These are phyloP conservation scores for Haplosporangium sp. DNA, from an alignment of 371 early-diverging fungal species.

Conservation along the genomic window DNA sequence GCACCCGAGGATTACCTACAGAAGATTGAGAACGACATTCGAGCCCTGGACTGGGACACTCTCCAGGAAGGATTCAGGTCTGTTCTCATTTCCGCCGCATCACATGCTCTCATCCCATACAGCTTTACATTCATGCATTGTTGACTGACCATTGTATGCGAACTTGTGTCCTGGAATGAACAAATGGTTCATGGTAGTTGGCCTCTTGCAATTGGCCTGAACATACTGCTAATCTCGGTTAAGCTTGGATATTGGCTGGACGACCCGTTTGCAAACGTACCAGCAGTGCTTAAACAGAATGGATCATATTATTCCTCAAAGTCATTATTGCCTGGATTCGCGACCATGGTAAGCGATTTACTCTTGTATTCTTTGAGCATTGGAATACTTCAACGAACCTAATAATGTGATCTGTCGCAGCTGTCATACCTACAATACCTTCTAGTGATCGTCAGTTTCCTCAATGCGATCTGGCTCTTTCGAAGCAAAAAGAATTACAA, in stretches of 20 bases:
- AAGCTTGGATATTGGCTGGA: constrained; percentile 53
- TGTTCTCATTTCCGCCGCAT: no score
- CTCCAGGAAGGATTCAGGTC: constrained; percentile 44
- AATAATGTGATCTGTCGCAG: neutral
- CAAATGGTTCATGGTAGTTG: constrained; percentile 12
- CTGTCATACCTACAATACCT: constrained; percentile 28
- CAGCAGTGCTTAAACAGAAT: constrained; percentile 22
- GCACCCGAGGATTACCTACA: constrained; percentile 38
- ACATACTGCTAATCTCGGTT: constrained; percentile 31
- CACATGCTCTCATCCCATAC: neutral
- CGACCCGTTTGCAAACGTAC: constrained; percentile 34
- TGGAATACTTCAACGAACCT: neutral
- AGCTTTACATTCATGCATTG: neutral
- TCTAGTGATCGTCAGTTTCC: constrained; percentile 33
- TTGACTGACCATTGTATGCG: no score
- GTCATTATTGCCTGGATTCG: constrained; percentile 30
- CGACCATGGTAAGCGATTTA: constrained; percentile 18
- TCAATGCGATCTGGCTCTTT: constrained; percentile 45
- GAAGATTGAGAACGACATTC: constrained; percentile 36
- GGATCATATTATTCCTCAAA: constrained; percentile 16
- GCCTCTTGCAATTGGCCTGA: constrained; percentile 38
- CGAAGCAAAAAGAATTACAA: constrained; percentile 44
- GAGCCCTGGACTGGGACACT: constrained; percentile 50
- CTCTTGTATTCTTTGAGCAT: neutral
- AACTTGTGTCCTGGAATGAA: neutral